Percentiles rank a stretch among this genome's conserved stretches.
Evolutionary conservation across 352 stramenopile genomes (phyloP).

Genomic region (Phytophthora kernoviae): DNA sequence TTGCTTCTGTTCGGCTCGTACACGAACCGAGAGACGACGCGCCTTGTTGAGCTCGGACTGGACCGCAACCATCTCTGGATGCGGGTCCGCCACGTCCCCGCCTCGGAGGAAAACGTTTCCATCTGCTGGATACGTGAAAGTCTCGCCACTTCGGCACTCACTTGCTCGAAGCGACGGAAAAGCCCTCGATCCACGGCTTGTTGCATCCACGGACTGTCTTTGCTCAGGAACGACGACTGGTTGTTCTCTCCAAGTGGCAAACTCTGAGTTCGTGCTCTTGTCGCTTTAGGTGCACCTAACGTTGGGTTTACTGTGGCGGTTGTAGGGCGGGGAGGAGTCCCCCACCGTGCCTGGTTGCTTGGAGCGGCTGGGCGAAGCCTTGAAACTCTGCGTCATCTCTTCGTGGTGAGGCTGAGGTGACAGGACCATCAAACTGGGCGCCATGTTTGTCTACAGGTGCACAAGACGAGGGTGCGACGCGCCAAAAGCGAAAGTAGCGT

Average conservation of each 20-base stretch:
- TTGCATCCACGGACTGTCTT: conserved; percentile 25
- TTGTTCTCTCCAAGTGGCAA: conserved; percentile 11
- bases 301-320: conserved; percentile 23
- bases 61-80: conserved; percentile 44
- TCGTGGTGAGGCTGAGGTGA: conserved; percentile 7
- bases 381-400: conserved; percentile 7
- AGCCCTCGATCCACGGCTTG: conserved; percentile 57
- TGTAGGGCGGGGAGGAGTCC: conserved; percentile 8
- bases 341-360: conserved; percentile 4
- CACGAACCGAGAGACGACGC: conserved; percentile 43
- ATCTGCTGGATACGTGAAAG: conserved; percentile 45
- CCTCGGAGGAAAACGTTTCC: conserved; percentile 23
- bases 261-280: conserved; percentile 39
- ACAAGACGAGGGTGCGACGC: conserved; percentile 30
- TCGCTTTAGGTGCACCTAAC: neutral
- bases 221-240: conserved; percentile 2
- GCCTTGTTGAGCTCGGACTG: conserved; percentile 46
- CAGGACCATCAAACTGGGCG: conserved; percentile 45
- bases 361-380: conserved; percentile 5
- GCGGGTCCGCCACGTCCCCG: conserved; percentile 15
- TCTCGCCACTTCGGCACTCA: conserved; percentile 51
- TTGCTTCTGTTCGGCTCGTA: conserved; percentile 61
- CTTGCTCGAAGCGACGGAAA: conserved; percentile 62
- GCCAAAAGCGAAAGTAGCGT: conserved; percentile 22
- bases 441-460: conserved; percentile 34